Evolutionary conservation across 129 eudicot species (phyloP).

Genomic region (Chrysanthemum makinoi): DNA sequence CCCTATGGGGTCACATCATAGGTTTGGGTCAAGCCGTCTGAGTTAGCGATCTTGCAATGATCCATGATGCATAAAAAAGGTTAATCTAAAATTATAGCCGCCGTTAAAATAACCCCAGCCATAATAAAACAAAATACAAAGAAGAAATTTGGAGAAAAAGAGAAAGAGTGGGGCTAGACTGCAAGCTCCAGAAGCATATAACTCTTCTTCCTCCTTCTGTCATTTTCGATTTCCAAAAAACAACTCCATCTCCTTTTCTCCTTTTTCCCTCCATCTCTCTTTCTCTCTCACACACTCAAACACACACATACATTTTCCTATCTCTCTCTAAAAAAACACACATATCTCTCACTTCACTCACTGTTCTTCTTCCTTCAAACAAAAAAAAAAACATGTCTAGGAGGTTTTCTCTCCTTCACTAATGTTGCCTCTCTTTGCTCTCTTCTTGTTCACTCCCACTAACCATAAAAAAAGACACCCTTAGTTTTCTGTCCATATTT

Average conservation of each 20-base stretch:
- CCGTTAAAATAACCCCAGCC: too few relatives aligned
- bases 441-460: slow-evolving; percentile 29
- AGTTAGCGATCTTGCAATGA: too few relatives aligned
- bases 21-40: too few relatives aligned
- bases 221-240: slow-evolving; percentile 45
- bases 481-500: slow-evolving; percentile 14
- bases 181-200: slow-evolving; percentile 19
- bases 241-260: slow-evolving; percentile 6
- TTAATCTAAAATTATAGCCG: too few relatives aligned
- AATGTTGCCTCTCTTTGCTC: slow-evolving; percentile 26
- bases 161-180: slow-evolving; percentile 29
- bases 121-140: too few relatives aligned
- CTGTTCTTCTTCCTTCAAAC: not conserved
- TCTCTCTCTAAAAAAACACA: slow-evolving; percentile 22
- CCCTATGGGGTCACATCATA: too few relatives aligned
- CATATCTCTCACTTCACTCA: not conserved
- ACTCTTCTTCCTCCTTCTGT: slow-evolving; percentile 11
- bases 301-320: not conserved
- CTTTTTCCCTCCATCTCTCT: slow-evolving; percentile 16
- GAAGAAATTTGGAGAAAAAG: not conserved
- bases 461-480: slow-evolving; percentile 35
- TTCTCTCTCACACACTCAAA: not conserved
- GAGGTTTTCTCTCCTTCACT: slow-evolving; percentile 24
- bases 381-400: slow-evolving; percentile 19
- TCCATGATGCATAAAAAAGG: too few relatives aligned